A percentile compares a stretch with the other conserved stretches of the same genome.
phyloP scores from a whole-genome alignment of 257 asterid species.

The Solanum medicagineum region DNA sequence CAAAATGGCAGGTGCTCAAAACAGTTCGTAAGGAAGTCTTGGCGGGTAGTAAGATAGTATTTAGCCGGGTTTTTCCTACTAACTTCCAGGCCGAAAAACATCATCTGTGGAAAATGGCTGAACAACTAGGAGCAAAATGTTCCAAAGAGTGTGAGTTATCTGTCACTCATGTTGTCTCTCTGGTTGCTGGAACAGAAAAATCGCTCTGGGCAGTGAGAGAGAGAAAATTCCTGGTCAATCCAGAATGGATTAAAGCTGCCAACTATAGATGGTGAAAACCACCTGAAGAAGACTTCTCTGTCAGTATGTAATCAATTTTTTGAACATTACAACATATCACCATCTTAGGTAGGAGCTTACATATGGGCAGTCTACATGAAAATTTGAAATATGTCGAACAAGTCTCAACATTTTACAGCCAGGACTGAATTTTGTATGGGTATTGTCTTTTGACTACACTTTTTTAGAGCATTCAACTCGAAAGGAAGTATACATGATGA shows the following conservation, averaged over 20 bases:
- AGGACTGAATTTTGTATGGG: not conserved
- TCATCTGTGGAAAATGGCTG: slow-evolving; percentile 52
- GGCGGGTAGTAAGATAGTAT: slow-evolving; percentile 44
- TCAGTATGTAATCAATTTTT: slow-evolving; percentile 2
- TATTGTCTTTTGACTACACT: not conserved
- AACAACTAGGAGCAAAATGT: slow-evolving; percentile 61
- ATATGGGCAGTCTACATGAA: not conserved
- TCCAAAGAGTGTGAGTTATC: slow-evolving; percentile 30
- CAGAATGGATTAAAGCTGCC: slow-evolving; percentile 62
- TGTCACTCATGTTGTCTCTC: slow-evolving; percentile 58
- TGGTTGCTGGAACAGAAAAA: slow-evolving; percentile 49
- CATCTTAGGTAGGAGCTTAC: not conserved
- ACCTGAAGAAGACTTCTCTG: slow-evolving; percentile 52
- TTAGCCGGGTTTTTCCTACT: slow-evolving; percentile 41
- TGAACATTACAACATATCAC: not conserved
- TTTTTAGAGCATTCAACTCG: not conserved
- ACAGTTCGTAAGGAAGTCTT: slow-evolving; percentile 42
- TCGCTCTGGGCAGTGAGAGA: slow-evolving; percentile 48
- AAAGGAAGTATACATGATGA: not conserved
- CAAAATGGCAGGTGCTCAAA: slow-evolving; percentile 31
- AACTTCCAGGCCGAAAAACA: slow-evolving; percentile 38
- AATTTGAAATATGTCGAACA: not conserved
- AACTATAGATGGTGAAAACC: slow-evolving; percentile 48
- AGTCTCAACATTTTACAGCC: not conserved
- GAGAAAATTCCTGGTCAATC: slow-evolving; percentile 46